Evolutionary conservation across 768 basidiomycete species (phyloP).

Genomic region (Imleria badia): DNA sequence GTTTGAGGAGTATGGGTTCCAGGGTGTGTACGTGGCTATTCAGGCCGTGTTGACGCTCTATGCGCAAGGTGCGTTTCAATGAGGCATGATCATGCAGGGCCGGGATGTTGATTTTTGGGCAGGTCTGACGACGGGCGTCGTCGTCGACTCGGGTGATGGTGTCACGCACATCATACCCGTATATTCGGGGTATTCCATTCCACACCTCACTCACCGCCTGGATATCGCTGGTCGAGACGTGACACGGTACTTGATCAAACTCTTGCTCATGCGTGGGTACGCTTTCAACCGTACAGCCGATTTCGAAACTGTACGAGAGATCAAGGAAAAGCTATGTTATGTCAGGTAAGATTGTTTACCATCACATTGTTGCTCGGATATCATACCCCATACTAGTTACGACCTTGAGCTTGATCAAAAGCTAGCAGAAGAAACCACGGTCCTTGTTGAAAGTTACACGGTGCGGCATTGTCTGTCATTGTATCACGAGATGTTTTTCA

Average conservation of each 20-base stretch:
- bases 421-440: slow-evolving; percentile 93
- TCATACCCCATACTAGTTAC: slow-evolving; percentile 54
- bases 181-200: slow-evolving; percentile 94
- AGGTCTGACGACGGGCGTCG: slow-evolving; percentile 98
- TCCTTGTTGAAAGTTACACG: slow-evolving; percentile 93
- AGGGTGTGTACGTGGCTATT: slow-evolving; percentile 95
- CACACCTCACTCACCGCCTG: slow-evolving; percentile 89
- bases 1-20: slow-evolving; percentile 98
- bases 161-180: slow-evolving; percentile 99
- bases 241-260: slow-evolving; percentile 97
- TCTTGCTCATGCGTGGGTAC: slow-evolving; percentile 99
- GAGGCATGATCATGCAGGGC: not conserved
- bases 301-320: slow-evolving; percentile 98
- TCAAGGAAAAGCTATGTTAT: slow-evolving; percentile 99
- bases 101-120: slow-evolving; percentile 1
- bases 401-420: slow-evolving; percentile 95
- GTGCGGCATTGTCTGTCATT: slow-evolving; percentile 44
- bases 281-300: slow-evolving; percentile 99
- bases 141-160: slow-evolving; percentile 98
- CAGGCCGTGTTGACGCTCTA: slow-evolving; percentile 98
- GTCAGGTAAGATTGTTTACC: slow-evolving; percentile 62
- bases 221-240: slow-evolving; percentile 99
- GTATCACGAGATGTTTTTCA: slow-evolving; percentile 1
- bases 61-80: slow-evolving; percentile 74
- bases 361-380: not conserved